phyloP scores from a whole-genome alignment of 2,329 filamentous ascomycete genomes.

The Remersonia thermophila region DNA sequence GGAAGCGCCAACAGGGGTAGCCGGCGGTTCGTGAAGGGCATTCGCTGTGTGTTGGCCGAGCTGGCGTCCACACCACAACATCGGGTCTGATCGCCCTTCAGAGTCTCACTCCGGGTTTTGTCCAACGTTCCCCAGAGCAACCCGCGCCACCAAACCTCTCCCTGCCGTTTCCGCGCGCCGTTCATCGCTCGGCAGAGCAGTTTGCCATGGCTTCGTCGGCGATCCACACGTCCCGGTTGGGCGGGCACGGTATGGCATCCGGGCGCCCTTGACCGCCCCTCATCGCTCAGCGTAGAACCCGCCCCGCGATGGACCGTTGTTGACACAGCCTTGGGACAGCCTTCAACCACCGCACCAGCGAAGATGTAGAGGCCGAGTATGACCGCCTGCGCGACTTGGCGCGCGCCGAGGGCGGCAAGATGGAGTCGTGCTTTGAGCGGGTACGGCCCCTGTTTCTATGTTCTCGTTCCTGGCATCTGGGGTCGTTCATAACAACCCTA shows the following conservation, averaged over 20 bases:
- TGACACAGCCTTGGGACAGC: slow-evolving; percentile 32
- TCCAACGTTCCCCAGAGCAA: too few species aligned
- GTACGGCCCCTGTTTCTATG: slow-evolving; percentile 30
- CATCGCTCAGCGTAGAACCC: too few species aligned
- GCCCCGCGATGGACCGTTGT: too few species aligned
- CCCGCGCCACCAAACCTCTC: too few species aligned
- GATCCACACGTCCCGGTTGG: slow-evolving; percentile 32
- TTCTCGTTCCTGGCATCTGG: neutral
- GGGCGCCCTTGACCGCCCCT: slow-evolving; percentile 1
- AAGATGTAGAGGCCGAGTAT: slow-evolving; percentile 71
- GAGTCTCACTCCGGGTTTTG: too few species aligned
- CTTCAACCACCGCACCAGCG: slow-evolving; percentile 60
- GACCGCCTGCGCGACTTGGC: slow-evolving; percentile 79
- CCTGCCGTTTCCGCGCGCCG: neutral
- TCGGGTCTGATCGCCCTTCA: too few species aligned
- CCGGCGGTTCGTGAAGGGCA: too few species aligned
- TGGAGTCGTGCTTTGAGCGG: slow-evolving; percentile 62
- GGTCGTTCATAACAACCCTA: too few species aligned
- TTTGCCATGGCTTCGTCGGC: slow-evolving; percentile 17
- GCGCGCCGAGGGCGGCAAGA: slow-evolving; percentile 66
- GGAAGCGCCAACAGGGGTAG: too few species aligned
- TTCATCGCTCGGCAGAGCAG: neutral
- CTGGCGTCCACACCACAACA: too few species aligned
- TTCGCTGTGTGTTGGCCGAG: too few species aligned
- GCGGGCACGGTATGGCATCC: slow-evolving; percentile 33